Evolutionary conservation across 352 stramenopile species (phyloP).

Genomic region (Phytophthora colocasiae): DNA sequence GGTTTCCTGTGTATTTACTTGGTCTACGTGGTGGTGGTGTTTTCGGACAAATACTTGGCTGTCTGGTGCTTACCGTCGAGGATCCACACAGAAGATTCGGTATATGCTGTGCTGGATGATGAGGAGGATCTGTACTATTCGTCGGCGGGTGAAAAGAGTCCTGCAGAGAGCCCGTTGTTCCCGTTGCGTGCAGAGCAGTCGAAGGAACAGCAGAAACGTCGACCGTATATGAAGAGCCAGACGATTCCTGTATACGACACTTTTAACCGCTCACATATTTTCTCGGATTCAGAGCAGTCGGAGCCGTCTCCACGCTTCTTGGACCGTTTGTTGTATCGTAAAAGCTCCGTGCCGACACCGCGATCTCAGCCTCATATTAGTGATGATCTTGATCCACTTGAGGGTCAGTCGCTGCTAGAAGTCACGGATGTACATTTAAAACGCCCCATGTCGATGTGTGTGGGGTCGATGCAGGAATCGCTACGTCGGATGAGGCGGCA

Average conservation of each 20-base stretch:
- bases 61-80: slow-evolving; percentile 34
- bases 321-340: slow-evolving; percentile 51
- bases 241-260: slow-evolving; percentile 44
- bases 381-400: slow-evolving; percentile 30
- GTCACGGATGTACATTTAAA: slow-evolving; percentile 58
- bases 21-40: slow-evolving; percentile 62
- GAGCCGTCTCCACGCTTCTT: slow-evolving; percentile 51
- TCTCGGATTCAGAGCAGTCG: slow-evolving; percentile 66
- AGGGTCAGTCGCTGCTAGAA: slow-evolving; percentile 64
- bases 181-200: slow-evolving; percentile 10
- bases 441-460: slow-evolving; percentile 65
- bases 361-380: slow-evolving; percentile 43
- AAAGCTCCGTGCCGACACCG: slow-evolving; percentile 67
- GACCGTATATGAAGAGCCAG: slow-evolving; percentile 40
- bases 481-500: slow-evolving; percentile 43
- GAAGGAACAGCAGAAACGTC: slow-evolving; percentile 21
- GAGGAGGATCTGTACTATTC: slow-evolving; percentile 44
- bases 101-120: slow-evolving; percentile 38
- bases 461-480: slow-evolving; percentile 53
- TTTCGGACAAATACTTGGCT: slow-evolving; percentile 65
- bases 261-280: slow-evolving; percentile 33
- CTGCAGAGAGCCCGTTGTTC: slow-evolving; percentile 10
- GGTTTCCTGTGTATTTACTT: slow-evolving; percentile 81
- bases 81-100: slow-evolving; percentile 10
- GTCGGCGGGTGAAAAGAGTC: slow-evolving; percentile 36